These are phyloP conservation scores for Crithidia bombi DNA, from an alignment of 208 protist species.

Conservation along the genomic window DNA sequence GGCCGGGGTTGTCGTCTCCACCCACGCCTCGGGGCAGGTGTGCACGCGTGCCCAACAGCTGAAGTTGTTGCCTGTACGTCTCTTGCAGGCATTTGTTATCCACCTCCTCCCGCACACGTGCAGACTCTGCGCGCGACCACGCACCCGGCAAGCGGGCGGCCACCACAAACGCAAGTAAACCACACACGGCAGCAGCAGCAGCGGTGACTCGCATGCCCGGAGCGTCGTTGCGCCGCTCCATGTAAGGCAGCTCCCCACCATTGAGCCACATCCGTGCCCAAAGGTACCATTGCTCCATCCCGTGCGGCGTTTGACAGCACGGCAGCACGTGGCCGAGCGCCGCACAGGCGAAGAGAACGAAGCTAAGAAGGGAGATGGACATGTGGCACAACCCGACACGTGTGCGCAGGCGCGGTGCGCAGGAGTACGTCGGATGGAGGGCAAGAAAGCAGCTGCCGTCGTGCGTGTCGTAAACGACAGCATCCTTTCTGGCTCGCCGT, in stretches of 20 bases:
- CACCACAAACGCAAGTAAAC: not conserved
- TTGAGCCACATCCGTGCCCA: constrained; percentile 11
- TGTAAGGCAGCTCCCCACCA: not conserved
- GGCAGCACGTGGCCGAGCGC: not conserved
- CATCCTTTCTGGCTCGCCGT: not conserved
- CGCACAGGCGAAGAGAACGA: not conserved
- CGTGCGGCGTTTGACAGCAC: not conserved
- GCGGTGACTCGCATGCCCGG: not conserved
- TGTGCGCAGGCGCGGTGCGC: not conserved
- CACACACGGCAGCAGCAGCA: not conserved
- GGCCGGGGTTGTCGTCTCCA: not conserved
- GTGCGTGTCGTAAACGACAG: not conserved
- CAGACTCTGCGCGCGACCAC: constrained; percentile 2
- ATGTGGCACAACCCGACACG: not conserved
- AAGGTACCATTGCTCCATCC: constrained; percentile 10
- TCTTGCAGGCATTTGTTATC: not conserved
- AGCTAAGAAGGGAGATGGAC: not conserved
- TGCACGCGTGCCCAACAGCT: not conserved
- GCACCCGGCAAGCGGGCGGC: not conserved
- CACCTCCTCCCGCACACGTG: not conserved
- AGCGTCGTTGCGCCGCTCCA: not conserved
- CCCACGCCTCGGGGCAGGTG: not conserved
- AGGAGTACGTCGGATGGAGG: not conserved
- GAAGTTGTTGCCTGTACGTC: not conserved
- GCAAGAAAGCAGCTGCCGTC: constrained; percentile 5